Evolutionary conservation across 2,329 filamentous ascomycete genomes (phyloP).

Genomic region (Colletotrichum aenigma): DNA sequence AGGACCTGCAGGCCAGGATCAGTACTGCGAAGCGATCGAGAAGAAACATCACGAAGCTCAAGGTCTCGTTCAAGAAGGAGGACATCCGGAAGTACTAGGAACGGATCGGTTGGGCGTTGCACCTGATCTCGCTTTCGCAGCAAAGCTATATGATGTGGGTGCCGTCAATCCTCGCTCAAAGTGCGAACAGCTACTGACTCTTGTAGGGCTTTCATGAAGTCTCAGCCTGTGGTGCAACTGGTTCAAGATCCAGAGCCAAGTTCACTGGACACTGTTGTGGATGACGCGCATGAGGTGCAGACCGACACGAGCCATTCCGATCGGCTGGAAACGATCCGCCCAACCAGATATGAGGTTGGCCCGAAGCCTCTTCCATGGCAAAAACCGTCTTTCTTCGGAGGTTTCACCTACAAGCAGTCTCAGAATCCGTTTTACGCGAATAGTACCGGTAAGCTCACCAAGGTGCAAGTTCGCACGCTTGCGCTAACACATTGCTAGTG

Average conservation of each 20-base stretch:
- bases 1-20: neutral
- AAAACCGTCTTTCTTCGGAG: neutral
- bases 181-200: neutral
- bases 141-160: neutral
- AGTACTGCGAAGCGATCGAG: neutral
- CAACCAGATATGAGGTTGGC: neutral
- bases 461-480: neutral
- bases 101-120: neutral
- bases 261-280: neutral
- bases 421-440: neutral
- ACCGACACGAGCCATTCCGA: neutral
- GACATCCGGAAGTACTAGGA: neutral
- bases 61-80: slow-evolving; percentile 4
- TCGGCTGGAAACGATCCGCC: neutral
- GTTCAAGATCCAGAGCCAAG: neutral
- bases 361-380: neutral
- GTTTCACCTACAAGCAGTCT: neutral
- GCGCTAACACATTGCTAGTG: neutral
- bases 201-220: neutral
- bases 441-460: neutral
- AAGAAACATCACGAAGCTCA: neutral
- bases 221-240: neutral
- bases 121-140: neutral
- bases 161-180: neutral
- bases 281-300: neutral